phyloP scores from a whole-genome alignment of 352 stramenopile genomes.

The Globisporangium iwayamae region DNA sequence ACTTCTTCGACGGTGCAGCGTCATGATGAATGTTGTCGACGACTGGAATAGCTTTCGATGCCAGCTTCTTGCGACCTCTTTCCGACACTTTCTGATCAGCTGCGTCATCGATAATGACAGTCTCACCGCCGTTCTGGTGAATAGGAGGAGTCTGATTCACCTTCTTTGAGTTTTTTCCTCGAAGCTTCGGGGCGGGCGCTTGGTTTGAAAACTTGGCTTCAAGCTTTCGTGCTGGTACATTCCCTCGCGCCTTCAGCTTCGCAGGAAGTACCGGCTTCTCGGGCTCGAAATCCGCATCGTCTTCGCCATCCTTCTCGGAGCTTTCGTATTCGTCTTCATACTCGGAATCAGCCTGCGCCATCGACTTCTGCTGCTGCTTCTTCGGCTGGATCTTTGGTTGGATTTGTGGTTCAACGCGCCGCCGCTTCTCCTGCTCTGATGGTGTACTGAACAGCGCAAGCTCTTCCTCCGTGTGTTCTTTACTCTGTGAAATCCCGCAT shows the following conservation, averaged over 20 bases:
- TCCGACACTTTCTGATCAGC: slow-evolving; percentile 4
- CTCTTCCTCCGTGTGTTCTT: slow-evolving; percentile 28
- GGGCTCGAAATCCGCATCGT: slow-evolving; percentile 8
- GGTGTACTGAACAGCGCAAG: slow-evolving; percentile 31
- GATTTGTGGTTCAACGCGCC: slow-evolving; percentile 20
- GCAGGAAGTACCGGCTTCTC: neutral
- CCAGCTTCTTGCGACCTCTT: slow-evolving; percentile 11
- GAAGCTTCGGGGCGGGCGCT: neutral
- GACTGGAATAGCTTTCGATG: slow-evolving; percentile 8
- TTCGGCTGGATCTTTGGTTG: slow-evolving; percentile 2
- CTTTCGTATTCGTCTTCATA: slow-evolving; percentile 15
- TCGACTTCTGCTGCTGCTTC: slow-evolving; percentile 4
- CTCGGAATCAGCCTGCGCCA: slow-evolving; percentile 15
- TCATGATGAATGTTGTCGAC: neutral
- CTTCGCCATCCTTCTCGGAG: slow-evolving; percentile 8
- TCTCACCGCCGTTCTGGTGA: neutral
- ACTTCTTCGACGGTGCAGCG: neutral
- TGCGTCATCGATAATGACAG: neutral
- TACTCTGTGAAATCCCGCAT: slow-evolving; percentile 15
- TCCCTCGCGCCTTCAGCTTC: slow-evolving; percentile 6
- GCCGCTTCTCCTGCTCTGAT: slow-evolving; percentile 30
- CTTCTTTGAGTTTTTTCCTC: neutral
- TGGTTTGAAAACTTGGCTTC: neutral
- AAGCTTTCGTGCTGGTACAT: neutral
- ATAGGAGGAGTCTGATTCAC: neutral